Evolutionary conservation across 805 yeast species (phyloP).

Genomic region (Suhomyces emberorum): DNA sequence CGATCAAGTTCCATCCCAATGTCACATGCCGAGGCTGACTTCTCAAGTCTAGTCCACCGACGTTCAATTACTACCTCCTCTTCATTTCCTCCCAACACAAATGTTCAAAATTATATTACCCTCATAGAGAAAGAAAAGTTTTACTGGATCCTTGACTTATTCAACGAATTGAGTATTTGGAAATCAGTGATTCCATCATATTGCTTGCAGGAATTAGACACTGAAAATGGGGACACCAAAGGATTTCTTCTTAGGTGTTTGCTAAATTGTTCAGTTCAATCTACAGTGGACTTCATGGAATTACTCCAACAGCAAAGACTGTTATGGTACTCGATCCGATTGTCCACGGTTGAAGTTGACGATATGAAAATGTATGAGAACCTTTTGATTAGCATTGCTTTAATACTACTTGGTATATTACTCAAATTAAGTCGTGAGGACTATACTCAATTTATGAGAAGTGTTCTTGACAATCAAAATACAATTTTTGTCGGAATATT

Average conservation of each 20-base stretch:
- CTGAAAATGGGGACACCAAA: constrained; percentile 11
- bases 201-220: constrained; percentile 18
- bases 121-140: constrained; percentile 33
- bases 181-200: constrained; percentile 33
- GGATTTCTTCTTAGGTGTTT: constrained; percentile 29
- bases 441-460: constrained; percentile 8
- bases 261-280: constrained; percentile 25
- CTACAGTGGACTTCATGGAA: constrained; percentile 5
- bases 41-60: background rate
- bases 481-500: constrained; percentile 28
- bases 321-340: constrained; percentile 19
- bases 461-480: constrained; percentile 30
- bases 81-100: constrained; percentile 13
- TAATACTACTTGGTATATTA: constrained; percentile 24
- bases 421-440: constrained; percentile 13
- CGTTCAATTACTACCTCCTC: background rate
- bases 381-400: constrained; percentile 27
- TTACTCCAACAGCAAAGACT: constrained; percentile 20
- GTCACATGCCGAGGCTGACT: constrained; percentile 1
- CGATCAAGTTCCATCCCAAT: background rate
- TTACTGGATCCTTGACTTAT: constrained; percentile 39
- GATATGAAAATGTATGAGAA: constrained; percentile 24
- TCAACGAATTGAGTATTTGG: constrained; percentile 39
- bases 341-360: constrained; percentile 6
- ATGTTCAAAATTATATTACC: constrained; percentile 17